These are phyloP conservation scores for Furcasterigmium furcatum DNA, from an alignment of 2,329 filamentous ascomycete species.

Conservation along the genomic window DNA sequence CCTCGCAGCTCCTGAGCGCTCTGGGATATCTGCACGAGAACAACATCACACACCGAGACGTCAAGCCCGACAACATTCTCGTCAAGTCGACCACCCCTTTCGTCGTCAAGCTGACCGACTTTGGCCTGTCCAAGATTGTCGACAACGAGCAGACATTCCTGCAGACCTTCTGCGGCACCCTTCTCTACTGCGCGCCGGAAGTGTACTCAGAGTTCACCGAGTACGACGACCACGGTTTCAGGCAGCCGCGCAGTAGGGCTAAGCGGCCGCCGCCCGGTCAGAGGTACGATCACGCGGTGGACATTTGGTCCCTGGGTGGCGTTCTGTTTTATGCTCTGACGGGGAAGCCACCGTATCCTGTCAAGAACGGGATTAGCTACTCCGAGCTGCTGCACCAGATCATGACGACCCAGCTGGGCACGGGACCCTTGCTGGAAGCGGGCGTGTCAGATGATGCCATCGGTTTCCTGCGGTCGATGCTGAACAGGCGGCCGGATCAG, in stretches of 20 bases:
- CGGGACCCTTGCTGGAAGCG: constrained; percentile 54
- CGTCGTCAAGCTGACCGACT: constrained; percentile 89
- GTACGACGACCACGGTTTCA: constrained; percentile 67
- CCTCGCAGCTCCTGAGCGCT: constrained; percentile 74
- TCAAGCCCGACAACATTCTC: constrained; percentile 97
- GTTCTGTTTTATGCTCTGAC: constrained; percentile 88
- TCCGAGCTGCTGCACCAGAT: constrained; percentile 80
- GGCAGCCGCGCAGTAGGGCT: constrained; percentile 60
- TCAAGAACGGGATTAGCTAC: constrained; percentile 71
- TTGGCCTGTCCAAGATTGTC: constrained; percentile 92
- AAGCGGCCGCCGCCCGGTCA: constrained; percentile 50
- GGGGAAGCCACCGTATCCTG: constrained; percentile 75
- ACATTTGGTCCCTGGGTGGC: constrained; percentile 94
- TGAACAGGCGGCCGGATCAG: constrained; percentile 74
- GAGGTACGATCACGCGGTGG: constrained; percentile 86
- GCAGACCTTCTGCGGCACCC: constrained; percentile 92
- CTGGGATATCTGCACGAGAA: constrained; percentile 82
- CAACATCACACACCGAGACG: constrained; percentile 95
- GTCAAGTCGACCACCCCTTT: constrained; percentile 72
- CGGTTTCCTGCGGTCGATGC: constrained; percentile 73
- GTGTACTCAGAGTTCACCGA: constrained; percentile 76
- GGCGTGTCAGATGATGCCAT: constrained; percentile 65
- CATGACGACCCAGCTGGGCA: constrained; percentile 73
- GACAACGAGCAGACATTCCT: constrained; percentile 88
- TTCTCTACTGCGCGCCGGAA: constrained; percentile 94